Evolutionary conservation across 345 rosid genomes (phyloP), one percentile per base, ranked within the genome.

Genomic region (Ceriops tagal): DNA sequence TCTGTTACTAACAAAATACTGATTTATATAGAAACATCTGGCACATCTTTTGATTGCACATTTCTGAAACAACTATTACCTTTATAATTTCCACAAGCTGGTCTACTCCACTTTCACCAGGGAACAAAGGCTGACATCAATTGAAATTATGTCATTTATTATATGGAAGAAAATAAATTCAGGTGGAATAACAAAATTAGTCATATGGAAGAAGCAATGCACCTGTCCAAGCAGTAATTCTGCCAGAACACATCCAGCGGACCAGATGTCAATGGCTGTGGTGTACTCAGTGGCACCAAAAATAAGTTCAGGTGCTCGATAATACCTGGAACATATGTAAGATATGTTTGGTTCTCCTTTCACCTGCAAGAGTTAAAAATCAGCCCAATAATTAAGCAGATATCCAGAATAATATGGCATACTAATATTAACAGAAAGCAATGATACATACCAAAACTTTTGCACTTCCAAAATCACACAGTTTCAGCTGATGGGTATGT

Each of bases 241-340:
- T 18, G 97, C 99, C 32, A 95, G 83, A 71, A 92, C 97, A 68
- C 99, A 95, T 24, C 99, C 99, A 47, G 90, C 96, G 52, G 99
- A 95, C 99, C 97, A 95, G 80, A 95, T 88, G 74, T 95, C 99
- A 74, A 95, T 92, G 51, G 99, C 96, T 26, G 98, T 79, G 65
- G 97, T 90, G 79, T 95, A 95, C 82, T 92, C 96, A 0, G 97
- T 95, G 8, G 99, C 98, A 26, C 99, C 99, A 71, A 95, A 95
- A 56, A 95, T 95, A 69, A 95, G 89, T 80, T 95, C 99, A 18
- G 99, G 99, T 64, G 99, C 99, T 66, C 99, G 84, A 77, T 95
- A 92, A 86, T 95, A 95, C 67, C 99, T 82, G n/a, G 99, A 95
- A 78, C 97, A 91, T 63, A 91, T 93, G 79, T 93, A 93, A 58